Conservation (phyloP, 2,329 filamentous ascomycete genomes). For the Trichothecium sympodiale region DNA sequence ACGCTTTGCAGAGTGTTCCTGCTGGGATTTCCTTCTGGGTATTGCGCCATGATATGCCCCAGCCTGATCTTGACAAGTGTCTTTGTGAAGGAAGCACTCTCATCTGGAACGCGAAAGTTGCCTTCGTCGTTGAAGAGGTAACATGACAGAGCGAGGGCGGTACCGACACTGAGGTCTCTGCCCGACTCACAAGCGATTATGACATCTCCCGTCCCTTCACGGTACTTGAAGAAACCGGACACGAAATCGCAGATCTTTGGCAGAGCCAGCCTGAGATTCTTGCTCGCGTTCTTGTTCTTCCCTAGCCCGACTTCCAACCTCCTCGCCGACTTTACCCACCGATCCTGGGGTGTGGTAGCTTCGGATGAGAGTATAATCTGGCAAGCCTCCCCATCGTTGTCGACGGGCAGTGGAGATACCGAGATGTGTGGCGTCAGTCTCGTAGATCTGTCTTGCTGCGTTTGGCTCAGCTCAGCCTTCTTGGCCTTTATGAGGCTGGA, state of each 20-base stretch:
- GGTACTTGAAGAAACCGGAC: slow-evolving; percentile 20
- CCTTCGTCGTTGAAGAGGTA: slow-evolving; percentile 59
- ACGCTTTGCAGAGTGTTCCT: slow-evolving; percentile 81
- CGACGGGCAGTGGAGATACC: slow-evolving; percentile 23
- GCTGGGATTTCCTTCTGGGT: slow-evolving; percentile 73
- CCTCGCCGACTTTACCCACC: slow-evolving; percentile 23
- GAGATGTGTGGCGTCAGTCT: slow-evolving; percentile 24
- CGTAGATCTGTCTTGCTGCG: slow-evolving; percentile 5
- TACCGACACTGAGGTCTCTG: slow-evolving; percentile 69
- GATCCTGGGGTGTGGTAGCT: slow-evolving; percentile 28
- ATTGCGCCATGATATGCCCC: slow-evolving; percentile 70
- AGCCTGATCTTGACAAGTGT: slow-evolving; percentile 64
- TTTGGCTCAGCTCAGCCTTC: neutral
- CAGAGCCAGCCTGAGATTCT: slow-evolving; percentile 67
- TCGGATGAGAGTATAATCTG: slow-evolving; percentile 31
- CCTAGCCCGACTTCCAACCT: slow-evolving; percentile 52
- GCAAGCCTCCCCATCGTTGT: slow-evolving; percentile 16
- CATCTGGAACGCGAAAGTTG: slow-evolving; percentile 15
- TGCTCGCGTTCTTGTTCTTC: slow-evolving; percentile 66
- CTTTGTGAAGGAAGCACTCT: slow-evolving; percentile 50
- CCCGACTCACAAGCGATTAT: slow-evolving; percentile 66
- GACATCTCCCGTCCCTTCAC: slow-evolving; percentile 13
- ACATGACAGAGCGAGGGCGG: slow-evolving; percentile 66
- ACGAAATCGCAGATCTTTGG: slow-evolving; percentile 50
- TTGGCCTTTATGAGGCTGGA: slow-evolving; percentile 26